These are phyloP conservation scores for Teunomyces pallodes DNA, from an alignment of 805 yeast genomes.

Conservation along the genomic window DNA sequence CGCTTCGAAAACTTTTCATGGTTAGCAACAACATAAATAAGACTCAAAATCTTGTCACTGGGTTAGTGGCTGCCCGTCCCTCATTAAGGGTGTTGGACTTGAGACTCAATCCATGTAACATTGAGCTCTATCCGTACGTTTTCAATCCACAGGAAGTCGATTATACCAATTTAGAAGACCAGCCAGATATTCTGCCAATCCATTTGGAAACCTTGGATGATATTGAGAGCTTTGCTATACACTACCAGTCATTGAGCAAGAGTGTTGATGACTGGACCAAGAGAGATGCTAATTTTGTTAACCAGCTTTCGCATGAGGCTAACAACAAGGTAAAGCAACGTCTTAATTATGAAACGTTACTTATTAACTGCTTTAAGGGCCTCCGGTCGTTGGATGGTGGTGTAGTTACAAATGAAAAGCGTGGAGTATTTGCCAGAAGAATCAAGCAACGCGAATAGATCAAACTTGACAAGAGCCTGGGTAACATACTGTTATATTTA, in stretches of 20 bases:
- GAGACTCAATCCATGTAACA: slow-evolving; percentile 48
- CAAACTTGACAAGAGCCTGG: no score
- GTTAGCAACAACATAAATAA: slow-evolving; percentile 45
- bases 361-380: slow-evolving; percentile 31
- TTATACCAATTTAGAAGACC: slow-evolving; percentile 10
- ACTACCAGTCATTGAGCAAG: slow-evolving; percentile 41
- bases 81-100: slow-evolving; percentile 43
- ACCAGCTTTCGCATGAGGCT: slow-evolving; percentile 18
- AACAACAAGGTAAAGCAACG: slow-evolving; percentile 21
- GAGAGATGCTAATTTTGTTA: slow-evolving; percentile 33
- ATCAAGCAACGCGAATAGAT: neutral
- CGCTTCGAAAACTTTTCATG: slow-evolving; percentile 39
- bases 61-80: slow-evolving; percentile 28
- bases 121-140: slow-evolving; percentile 50
- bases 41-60: slow-evolving; percentile 30
- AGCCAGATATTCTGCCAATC: slow-evolving; percentile 29
- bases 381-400: slow-evolving; percentile 40
- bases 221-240: slow-evolving; percentile 49
- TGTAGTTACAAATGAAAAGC: slow-evolving; percentile 14
- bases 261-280: slow-evolving; percentile 39
- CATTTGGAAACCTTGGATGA: slow-evolving; percentile 49
- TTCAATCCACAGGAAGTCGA: slow-evolving; percentile 46
- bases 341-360: slow-evolving; percentile 32
- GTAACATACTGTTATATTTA: no score
- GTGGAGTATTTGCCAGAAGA: slow-evolving; percentile 3